Evolutionary conservation across 805 yeast species (phyloP), one percentile per base, ranked within the genome.

Genomic region (Kodamaea fukazawae): DNA sequence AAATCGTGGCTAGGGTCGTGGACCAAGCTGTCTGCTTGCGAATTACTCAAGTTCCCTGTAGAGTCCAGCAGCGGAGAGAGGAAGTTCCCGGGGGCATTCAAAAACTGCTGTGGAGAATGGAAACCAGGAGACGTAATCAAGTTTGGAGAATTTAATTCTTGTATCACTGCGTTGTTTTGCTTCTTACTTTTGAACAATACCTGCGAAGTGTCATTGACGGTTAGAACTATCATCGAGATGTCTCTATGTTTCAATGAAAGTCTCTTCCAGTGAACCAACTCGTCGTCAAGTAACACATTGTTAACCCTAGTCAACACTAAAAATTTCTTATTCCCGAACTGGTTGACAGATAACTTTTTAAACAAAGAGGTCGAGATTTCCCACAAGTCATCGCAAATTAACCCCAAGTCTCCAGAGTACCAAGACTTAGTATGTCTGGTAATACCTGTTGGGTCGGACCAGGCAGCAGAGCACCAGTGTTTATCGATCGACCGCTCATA

Each of bases 391-490:
- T 76, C 79, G 45, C 85, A 75, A 2, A 83, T 78, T 1, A 71
- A 64, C 29, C 80, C 65, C 36, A 66, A 43, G 7, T 29, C 37
- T 15, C 48, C 34, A 4, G 41, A 67, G 49, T 70, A 73, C 90
- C 91, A 85, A 0, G 88, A 73, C 47, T 78, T 81, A 0, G 81
- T 74, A 33, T 70, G 71, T 12, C 81, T 75, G 9, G 78, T 70
- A 3, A 70, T 67, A 0, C 96, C 96, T 56, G 75, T 73, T 35
- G 90, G 91, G 53, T 91, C 96, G 0, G 93, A 73, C 95, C 97
- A 88, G 0, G 95, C 83, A 0, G 87, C 95, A 15, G 81, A 78
- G 32, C 88, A 71, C 96, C 96, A 91, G 40, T 78, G 79, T 44
- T 79, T 80, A 57, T 90, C 96, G 3, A 76, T 68, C 0, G 96